Percentiles rank a stretch among this genome's conserved stretches.
phyloP scores from a whole-genome alignment of 2,329 filamentous ascomycete species.

The Didymella lethalis region DNA sequence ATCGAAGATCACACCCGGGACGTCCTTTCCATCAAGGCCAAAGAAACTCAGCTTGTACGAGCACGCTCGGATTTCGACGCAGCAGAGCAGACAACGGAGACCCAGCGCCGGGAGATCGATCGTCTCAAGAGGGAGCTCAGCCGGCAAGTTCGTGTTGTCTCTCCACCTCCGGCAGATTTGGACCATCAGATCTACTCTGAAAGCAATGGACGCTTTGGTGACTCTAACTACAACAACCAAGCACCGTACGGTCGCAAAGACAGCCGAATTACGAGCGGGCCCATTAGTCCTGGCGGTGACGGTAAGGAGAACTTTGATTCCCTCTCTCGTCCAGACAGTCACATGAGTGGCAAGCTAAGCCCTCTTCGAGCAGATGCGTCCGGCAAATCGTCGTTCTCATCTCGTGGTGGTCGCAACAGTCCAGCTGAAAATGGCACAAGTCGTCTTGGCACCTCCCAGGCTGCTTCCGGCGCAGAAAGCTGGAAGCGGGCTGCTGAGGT shows the following conservation, averaged over 20 bases:
- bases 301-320: conserved; percentile 60
- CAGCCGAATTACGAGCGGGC: conserved; percentile 38
- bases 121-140: conserved; percentile 85
- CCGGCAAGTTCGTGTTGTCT: conserved; percentile 62
- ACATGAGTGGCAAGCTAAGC: conserved; percentile 51
- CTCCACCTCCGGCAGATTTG: conserved; percentile 60
- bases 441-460: conserved; percentile 39
- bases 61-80: conserved; percentile 89
- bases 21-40: conserved; percentile 95
- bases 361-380: conserved; percentile 48
- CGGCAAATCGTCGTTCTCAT: conserved; percentile 43
- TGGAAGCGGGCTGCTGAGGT: conserved; percentile 98
- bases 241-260: conserved; percentile 53
- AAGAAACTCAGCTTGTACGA: conserved; percentile 94
- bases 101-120: conserved; percentile 86
- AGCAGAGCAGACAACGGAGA: conserved; percentile 84
- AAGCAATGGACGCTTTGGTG: conserved; percentile 52
- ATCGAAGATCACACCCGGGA: conserved; percentile 98
- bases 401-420: conserved; percentile 45
- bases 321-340: conserved; percentile 44
- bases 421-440: conserved; percentile 38
- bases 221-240: conserved; percentile 44
- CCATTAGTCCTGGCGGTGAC: conserved; percentile 49
- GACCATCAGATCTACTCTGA: conserved; percentile 62
- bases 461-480: conserved; percentile 69